phyloP scores from a whole-genome alignment of 2,329 filamentous ascomycete genomes.

The Botrytis paeoniae region DNA sequence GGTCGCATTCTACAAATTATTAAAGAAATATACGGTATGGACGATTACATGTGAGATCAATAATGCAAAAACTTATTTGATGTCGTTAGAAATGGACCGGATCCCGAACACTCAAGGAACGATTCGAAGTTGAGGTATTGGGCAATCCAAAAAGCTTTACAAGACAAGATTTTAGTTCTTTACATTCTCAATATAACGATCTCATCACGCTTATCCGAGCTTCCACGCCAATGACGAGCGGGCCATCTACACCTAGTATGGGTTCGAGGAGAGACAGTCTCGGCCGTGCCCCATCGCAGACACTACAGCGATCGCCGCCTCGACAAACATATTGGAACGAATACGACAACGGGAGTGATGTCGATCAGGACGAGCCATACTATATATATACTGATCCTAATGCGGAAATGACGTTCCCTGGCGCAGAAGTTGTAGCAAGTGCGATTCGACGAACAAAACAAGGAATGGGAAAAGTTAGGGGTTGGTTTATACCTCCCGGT shows the following conservation, averaged over 20 bases:
- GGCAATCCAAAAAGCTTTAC: constrained; percentile 69
- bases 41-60: background rate
- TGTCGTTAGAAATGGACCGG: constrained; percentile 73
- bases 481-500: constrained; percentile 46
- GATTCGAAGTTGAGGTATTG: constrained; percentile 66
- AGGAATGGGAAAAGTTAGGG: constrained; percentile 51
- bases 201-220: constrained; percentile 48
- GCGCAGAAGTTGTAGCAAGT: constrained; percentile 49
- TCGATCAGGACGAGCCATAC: constrained; percentile 57
- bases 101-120: constrained; percentile 59
- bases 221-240: constrained; percentile 37
- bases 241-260: constrained; percentile 23
- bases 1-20: constrained; percentile 74
- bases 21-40: constrained; percentile 76
- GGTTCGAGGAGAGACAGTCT: constrained; percentile 28
- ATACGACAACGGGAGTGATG: constrained; percentile 77
- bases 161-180: constrained; percentile 57
- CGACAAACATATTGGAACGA: constrained; percentile 71
- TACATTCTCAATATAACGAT: constrained; percentile 51
- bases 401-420: constrained; percentile 56
- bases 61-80: background rate
- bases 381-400: constrained; percentile 73
- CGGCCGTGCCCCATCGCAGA: constrained; percentile 13
- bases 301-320: background rate
- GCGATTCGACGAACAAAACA: constrained; percentile 45